Base-by-base conservation (phyloP, 2,329 filamentous ascomycete genomes). In the Talaromyces funiculosus region DNA sequence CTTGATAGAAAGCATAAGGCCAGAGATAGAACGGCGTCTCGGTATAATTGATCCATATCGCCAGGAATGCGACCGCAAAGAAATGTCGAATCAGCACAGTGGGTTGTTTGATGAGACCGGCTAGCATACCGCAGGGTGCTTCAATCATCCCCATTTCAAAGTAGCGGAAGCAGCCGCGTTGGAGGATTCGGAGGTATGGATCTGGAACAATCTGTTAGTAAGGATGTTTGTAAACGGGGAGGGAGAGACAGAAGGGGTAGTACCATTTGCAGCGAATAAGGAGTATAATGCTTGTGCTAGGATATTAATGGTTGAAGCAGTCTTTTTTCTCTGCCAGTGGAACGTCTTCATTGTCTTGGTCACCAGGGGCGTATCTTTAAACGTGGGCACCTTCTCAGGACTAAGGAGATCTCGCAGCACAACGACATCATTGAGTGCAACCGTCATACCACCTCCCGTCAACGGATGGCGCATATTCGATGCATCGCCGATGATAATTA, bases 391-490 rank as follows among this genome's bases (percentile, higher is more conserved):
- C 7, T 78, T 75, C 40, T 82, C 77, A 0, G 91, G 92, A 38
- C 84, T 81, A 1, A 99, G 84, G 22, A 97, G 80, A 8, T 88
- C 82, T 0, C 88, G 80, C 26, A 99, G 82, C 1, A 95, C 76
- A 10, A 94, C 83, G 1, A 90, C 92, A 71, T 99, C 94, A 77
- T 93, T 96, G 75, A 99, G 89, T 1, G 91, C 94, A 1, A 97
- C 94, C 0, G 93, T 97, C 94, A 99, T 99, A 68, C 94, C 94
- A 66, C 94, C 94, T 57, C 94, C 94, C 0, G 94, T 99, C 12
- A 99, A 82, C 1, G 94, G 94, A 77, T 99, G 94, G n/a, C 94
- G 90, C 94, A 99, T 99, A 80, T 99, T 99, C 82, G 96, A 88
- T 14, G 94, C 93, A 73, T 99, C 94, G 62, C 94, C 94, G 8